phyloP scores from a whole-genome alignment of 2,329 filamentous ascomycete genomes.

The Sclerotinia subarctica region DNA sequence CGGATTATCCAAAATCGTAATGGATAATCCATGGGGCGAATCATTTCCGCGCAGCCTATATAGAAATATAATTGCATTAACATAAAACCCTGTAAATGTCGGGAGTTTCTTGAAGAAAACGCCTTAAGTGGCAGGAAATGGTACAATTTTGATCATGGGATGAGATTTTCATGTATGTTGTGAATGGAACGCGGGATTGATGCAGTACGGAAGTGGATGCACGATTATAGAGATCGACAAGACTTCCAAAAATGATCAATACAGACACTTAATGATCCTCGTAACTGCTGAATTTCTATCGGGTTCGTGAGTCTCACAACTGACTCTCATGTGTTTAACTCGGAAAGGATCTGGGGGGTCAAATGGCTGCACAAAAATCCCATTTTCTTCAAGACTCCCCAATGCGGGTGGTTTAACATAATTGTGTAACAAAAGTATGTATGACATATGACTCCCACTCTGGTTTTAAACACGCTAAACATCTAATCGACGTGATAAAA shows the following conservation, averaged over 20 bases:
- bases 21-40: no score
- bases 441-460: not conserved
- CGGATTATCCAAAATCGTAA: no score
- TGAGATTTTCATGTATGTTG: not conserved
- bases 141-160: not conserved
- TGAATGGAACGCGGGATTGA: not conserved
- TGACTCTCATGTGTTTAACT: not conserved
- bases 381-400: not conserved
- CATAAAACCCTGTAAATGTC: not conserved
- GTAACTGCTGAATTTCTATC: no score
- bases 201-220: not conserved
- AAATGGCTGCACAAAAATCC: not conserved
- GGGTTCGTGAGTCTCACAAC: not conserved
- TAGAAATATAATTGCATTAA: not conserved
- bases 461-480: not conserved
- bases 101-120: not conserved
- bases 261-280: not conserved
- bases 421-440: not conserved
- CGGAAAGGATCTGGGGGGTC: not conserved
- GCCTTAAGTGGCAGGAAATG: no score
- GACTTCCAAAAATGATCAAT: not conserved
- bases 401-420: not conserved
- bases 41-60: no score
- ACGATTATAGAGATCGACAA: not conserved
- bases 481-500: not conserved